Conservation (phyloP, 2,329 filamentous ascomycete species). For the Coniochaeta prunicola region DNA sequence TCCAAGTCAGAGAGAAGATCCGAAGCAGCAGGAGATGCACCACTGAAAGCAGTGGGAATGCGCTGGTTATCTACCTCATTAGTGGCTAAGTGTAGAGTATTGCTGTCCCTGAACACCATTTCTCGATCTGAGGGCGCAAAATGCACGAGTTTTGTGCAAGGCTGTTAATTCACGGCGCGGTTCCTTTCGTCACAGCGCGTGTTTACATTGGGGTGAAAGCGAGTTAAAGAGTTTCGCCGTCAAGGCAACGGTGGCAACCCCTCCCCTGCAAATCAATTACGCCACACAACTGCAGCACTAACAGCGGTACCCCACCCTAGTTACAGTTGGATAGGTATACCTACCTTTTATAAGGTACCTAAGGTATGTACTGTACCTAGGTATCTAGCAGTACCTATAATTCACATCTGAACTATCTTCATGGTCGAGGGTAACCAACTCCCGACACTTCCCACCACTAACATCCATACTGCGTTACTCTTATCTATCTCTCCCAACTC, state of each 20-base stretch:
- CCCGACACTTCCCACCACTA: background rate
- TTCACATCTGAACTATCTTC: no score
- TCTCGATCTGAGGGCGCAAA: background rate
- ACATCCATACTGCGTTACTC: background rate
- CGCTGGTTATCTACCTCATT: background rate
- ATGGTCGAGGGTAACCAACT: background rate
- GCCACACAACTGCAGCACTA: background rate
- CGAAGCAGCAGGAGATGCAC: background rate
- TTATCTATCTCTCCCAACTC: background rate
- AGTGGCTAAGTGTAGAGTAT: background rate
- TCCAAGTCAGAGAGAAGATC: background rate
- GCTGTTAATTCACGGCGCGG: background rate
- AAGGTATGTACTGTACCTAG: no score
- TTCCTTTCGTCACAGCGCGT: background rate
- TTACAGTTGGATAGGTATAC: no score
- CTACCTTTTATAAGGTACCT: no score
- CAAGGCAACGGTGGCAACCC: background rate
- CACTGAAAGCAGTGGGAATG: background rate
- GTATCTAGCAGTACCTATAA: no score
- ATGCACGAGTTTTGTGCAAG: background rate
- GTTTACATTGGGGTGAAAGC: background rate
- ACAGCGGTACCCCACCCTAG: background rate
- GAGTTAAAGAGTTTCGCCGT: background rate
- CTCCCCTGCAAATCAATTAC: background rate
- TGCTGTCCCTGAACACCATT: background rate